Conservation (phyloP, 768 basidiomycete species). For the Panaeolus papilionaceus region DNA sequence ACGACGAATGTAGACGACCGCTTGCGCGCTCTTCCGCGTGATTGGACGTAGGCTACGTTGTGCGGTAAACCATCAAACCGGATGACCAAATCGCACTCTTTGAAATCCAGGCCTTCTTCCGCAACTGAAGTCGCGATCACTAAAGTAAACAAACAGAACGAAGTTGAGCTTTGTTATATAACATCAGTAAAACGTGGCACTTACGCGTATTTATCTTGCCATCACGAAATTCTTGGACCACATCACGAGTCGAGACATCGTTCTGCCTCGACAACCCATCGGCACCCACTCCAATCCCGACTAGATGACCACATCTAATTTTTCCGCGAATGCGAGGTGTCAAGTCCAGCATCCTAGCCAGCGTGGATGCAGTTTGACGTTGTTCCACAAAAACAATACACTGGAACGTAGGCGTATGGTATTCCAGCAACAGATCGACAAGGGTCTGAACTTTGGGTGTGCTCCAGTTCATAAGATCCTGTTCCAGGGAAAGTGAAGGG, state of each 20-base stretch:
- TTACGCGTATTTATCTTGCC: conserved; percentile 71
- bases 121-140: conserved; percentile 89
- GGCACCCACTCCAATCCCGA: conserved; percentile 67
- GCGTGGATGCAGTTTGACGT: conserved; percentile 75
- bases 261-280: conserved; percentile 47
- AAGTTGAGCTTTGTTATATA: background rate
- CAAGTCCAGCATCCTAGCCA: conserved; percentile 67
- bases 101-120: conserved; percentile 93
- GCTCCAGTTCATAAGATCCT: conserved; percentile 49
- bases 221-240: conserved; percentile 68
- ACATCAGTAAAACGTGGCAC: conserved; percentile 32
- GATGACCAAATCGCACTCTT: conserved; percentile 87
- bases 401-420: conserved; percentile 66
- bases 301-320: conserved; percentile 67
- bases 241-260: conserved; percentile 58
- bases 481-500: conserved; percentile 45
- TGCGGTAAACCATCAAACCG: conserved; percentile 85
- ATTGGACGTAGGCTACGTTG: conserved; percentile 89
- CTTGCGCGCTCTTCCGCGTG: conserved; percentile 84
- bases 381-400: conserved; percentile 90
- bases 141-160: conserved; percentile 27
- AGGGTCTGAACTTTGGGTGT: conserved; percentile 75
- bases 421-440: conserved; percentile 61
- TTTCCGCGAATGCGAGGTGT: conserved; percentile 62
- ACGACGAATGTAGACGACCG: conserved; percentile 79